phyloP scores from a whole-genome alignment of 768 basidiomycete species.

The Termitomyces sp. region DNA sequence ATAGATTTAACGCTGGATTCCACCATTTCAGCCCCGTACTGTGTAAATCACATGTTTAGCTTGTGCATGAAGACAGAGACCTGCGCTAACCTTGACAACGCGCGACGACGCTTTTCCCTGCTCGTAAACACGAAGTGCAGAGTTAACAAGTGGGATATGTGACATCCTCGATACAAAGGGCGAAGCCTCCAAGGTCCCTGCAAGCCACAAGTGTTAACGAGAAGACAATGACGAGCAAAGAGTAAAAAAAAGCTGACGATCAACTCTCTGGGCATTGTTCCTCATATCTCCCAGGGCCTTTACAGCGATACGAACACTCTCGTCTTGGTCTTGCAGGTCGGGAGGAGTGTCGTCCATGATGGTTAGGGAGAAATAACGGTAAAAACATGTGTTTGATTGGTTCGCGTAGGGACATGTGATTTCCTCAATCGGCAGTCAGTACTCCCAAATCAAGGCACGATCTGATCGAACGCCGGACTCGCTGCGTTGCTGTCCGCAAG shows the following conservation, averaged over 20 bases:
- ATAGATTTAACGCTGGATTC: constrained; percentile 81
- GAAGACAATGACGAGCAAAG: background rate
- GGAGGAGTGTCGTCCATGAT: constrained; percentile 13
- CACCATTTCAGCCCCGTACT: constrained; percentile 89
- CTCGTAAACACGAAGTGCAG: constrained; percentile 73
- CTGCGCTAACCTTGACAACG: constrained; percentile 69
- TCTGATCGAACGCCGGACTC: background rate
- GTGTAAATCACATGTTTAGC: constrained; percentile 19
- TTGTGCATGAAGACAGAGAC: background rate
- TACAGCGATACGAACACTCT: constrained; percentile 77
- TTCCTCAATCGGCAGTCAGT: background rate
- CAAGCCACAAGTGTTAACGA: background rate
- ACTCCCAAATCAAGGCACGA: background rate
- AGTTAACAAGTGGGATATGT: constrained; percentile 67
- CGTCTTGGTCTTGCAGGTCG: constrained; percentile 52
- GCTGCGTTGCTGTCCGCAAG: too few species aligned
- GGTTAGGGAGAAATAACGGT: constrained; percentile 11
- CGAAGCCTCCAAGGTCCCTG: constrained; percentile 18
- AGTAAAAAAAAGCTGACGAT: constrained; percentile 4
- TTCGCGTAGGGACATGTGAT: constrained; percentile 12
- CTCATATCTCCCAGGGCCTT: constrained; percentile 78
- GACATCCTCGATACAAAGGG: constrained; percentile 53
- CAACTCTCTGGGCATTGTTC: constrained; percentile 32
- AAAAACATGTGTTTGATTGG: constrained; percentile 15
- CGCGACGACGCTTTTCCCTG: constrained; percentile 80